These are phyloP conservation scores for Termitomyces sp. DNA, from an alignment of 768 basidiomycete species.

Conservation along the genomic window DNA sequence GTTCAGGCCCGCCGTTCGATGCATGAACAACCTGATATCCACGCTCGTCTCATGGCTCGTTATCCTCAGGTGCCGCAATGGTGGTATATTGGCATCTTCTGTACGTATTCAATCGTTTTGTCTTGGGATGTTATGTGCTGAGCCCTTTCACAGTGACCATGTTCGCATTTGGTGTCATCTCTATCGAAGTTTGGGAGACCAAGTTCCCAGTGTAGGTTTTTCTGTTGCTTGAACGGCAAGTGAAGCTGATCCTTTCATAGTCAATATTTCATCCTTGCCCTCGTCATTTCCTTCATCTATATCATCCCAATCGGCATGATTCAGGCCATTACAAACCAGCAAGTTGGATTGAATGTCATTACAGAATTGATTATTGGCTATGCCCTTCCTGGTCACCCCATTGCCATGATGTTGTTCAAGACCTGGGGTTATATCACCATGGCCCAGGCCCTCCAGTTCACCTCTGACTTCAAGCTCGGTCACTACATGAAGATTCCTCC, in stretches of 20 bases:
- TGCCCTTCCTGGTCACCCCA: slow-evolving; percentile 68
- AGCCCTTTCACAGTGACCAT: slow-evolving; percentile 38
- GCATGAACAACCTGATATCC: slow-evolving; percentile 80
- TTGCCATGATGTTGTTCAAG: slow-evolving; percentile 88
- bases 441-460: slow-evolving; percentile 66
- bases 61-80: slow-evolving; percentile 80
- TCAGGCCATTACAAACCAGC: slow-evolving; percentile 76
- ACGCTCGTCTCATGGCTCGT: slow-evolving; percentile 74
- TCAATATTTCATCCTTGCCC: slow-evolving; percentile 61
- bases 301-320: slow-evolving; percentile 69
- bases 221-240: slow-evolving; percentile 8
- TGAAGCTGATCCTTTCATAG: slow-evolving; percentile 11
- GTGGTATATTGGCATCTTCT: slow-evolving; percentile 77
- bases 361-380: slow-evolving; percentile 83
- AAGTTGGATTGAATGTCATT: slow-evolving; percentile 72
- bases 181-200: slow-evolving; percentile 73
- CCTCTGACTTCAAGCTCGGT: slow-evolving; percentile 76
- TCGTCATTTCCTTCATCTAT: slow-evolving; percentile 64
- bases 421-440: slow-evolving; percentile 75
- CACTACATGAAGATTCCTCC: slow-evolving; percentile 73
- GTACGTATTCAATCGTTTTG: slow-evolving; percentile 26
- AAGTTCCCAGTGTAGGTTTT: slow-evolving; percentile 65
- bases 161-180: slow-evolving; percentile 65
- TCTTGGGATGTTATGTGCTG: not conserved
- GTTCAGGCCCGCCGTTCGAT: slow-evolving; percentile 65